Evolutionary conservation across 2,329 filamentous ascomycete species (phyloP).

Genomic region (Neonectria punicea): DNA sequence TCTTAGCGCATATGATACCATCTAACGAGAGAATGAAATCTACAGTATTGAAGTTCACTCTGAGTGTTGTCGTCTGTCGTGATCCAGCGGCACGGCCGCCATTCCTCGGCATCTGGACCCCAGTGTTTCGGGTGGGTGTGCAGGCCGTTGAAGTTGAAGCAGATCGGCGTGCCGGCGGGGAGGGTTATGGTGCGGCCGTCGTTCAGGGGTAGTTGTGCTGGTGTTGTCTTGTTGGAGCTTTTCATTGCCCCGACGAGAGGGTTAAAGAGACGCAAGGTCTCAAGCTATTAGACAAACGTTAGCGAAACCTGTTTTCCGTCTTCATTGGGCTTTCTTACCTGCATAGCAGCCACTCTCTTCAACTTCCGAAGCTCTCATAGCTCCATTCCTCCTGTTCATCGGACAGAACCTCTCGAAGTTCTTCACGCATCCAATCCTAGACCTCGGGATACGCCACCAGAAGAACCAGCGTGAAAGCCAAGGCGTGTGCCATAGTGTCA

Average conservation of each 20-base stretch:
- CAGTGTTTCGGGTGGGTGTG: no score
- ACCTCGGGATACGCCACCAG: background rate
- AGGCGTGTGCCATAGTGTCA: background rate
- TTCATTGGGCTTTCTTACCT: background rate
- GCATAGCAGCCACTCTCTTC: background rate
- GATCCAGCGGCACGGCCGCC: no score
- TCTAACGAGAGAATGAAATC: background rate
- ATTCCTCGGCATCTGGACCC: no score
- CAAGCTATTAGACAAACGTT: background rate
- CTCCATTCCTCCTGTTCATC: background rate
- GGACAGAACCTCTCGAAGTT: background rate
- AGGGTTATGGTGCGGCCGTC: background rate
- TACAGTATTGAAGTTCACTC: background rate
- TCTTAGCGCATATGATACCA: constrained; percentile 11
- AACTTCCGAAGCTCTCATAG: background rate
- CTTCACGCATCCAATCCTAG: background rate
- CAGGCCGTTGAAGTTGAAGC: no score
- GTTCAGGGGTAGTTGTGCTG: background rate
- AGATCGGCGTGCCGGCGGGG: no score
- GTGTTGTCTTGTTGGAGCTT: background rate
- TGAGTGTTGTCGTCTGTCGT: no score
- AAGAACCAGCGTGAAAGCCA: background rate
- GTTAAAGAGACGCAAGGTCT: background rate
- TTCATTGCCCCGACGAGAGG: background rate
- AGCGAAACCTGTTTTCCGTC: background rate